phyloP scores from a whole-genome alignment of 2,329 filamentous ascomycete genomes.

The Alternaria consortialis region DNA sequence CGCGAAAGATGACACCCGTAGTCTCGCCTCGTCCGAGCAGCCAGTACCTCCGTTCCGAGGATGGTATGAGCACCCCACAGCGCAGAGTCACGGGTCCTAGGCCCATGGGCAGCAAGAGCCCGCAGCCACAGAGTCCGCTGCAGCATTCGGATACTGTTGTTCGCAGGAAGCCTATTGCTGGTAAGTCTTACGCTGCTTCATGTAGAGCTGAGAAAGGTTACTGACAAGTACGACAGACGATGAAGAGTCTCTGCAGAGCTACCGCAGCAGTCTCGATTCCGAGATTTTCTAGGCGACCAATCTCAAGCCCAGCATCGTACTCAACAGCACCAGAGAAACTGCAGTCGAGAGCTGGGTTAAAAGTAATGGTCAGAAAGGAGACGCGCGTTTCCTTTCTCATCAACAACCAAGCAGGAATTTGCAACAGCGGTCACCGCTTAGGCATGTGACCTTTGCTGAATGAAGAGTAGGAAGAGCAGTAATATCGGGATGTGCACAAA shows the following conservation, averaged over 20 bases:
- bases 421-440: slow-evolving; percentile 2
- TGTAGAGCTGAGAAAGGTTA: not conserved
- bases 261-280: slow-evolving; percentile 47
- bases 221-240: slow-evolving; percentile 30
- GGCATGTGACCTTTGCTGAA: slow-evolving; percentile 11
- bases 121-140: slow-evolving; percentile 37
- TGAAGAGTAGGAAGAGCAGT: slow-evolving; percentile 8
- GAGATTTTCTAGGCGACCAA: slow-evolving; percentile 45
- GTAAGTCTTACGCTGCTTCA: slow-evolving; percentile 29
- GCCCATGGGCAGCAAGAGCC: slow-evolving; percentile 58
- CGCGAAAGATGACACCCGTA: slow-evolving; percentile 41
- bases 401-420: not conserved
- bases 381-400: slow-evolving; percentile 1
- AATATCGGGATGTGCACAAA: slow-evolving; percentile 8
- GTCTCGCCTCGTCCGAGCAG: slow-evolving; percentile 43
- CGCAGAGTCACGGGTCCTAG: slow-evolving; percentile 60
- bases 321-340: not conserved
- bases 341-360: not conserved
- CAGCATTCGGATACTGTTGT: slow-evolving; percentile 48
- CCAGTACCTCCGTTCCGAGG: slow-evolving; percentile 35
- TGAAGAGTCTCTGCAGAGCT: slow-evolving; percentile 44
- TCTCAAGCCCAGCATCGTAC: slow-evolving; percentile 3
- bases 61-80: slow-evolving; percentile 41
- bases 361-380: slow-evolving; percentile 4
- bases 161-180: slow-evolving; percentile 47